Percentiles rank a stretch among this genome's conserved stretches.
Evolutionary conservation across 2,329 filamentous ascomycete species (phyloP).

Genomic region (Ophiostoma sp.): DNA sequence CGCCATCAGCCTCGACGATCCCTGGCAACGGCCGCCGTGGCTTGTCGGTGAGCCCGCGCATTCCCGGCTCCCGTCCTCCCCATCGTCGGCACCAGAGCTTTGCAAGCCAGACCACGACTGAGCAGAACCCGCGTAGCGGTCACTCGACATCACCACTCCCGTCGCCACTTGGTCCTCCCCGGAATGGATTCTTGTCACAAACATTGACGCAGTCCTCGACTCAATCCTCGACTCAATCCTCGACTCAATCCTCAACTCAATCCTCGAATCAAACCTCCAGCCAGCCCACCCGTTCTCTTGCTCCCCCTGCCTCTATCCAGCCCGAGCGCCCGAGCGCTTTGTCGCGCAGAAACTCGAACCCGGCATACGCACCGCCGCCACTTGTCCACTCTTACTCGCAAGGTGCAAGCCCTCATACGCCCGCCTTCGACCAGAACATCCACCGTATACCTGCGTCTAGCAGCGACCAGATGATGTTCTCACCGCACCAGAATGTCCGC

Average conservation of each 20-base stretch:
- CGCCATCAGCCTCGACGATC: conserved; percentile 48
- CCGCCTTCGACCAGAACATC: conserved; percentile 28
- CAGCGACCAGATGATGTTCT: conserved; percentile 55
- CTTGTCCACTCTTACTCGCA: conserved; percentile 48
- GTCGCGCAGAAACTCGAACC: conserved; percentile 47
- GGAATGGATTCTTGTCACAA: conserved; percentile 35
- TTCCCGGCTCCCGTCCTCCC: conserved; percentile 36
- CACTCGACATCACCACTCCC: conserved; percentile 21
- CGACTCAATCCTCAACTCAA: not conserved
- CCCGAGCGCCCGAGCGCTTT: conserved; percentile 40
- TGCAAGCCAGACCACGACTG: conserved; percentile 22
- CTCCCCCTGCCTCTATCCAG: conserved; percentile 52
- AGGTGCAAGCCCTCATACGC: conserved; percentile 34
- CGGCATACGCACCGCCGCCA: conserved; percentile 43
- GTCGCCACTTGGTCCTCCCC: conserved; percentile 24
- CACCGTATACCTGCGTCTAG: conserved; percentile 35
- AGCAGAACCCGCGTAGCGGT: conserved; percentile 13
- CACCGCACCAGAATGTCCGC: conserved; percentile 62
- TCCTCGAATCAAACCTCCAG: not conserved
- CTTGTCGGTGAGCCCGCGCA: conserved; percentile 51
- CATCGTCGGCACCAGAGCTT: conserved; percentile 33
- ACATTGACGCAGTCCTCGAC: conserved; percentile 22
- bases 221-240: not conserved
- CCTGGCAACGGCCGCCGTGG: conserved; percentile 49
- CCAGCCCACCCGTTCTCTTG: conserved; percentile 35